Evolutionary conservation across 768 basidiomycete genomes (phyloP), one percentile per base, ranked within the genome.

Genomic region (Trametes maxima): DNA sequence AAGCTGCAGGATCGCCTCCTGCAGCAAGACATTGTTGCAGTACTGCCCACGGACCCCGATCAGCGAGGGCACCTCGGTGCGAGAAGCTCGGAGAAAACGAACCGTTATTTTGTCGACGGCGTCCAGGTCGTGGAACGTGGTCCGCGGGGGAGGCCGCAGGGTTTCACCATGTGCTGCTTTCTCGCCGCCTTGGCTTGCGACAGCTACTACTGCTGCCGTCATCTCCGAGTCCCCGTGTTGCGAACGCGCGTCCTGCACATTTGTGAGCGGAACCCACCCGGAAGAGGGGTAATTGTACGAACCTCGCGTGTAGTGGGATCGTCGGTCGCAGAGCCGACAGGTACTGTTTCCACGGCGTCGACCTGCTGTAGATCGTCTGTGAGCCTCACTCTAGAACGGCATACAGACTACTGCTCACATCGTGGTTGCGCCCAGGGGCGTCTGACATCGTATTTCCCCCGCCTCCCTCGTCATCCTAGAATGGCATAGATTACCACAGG

Each of bases 1-100:
- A 10, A 93, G 77, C 67, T 93, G 91, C 44, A 86, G 76, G 42
- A 89, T 77, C 3, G 87, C 80, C 71, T 91, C 90, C 2, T 85
- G 88, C 5, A 91, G 78, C 12, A 93, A 81, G 33, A 93, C 80
- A 60, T 88, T 85, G 39, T 83, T 73, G 68, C 88, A 90, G 65
- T 91, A 92, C 88, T 91, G 63, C n/a, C 19, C 8, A 52, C n/a
- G n/a, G 33, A 43, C 39, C 16, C 47, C 36, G 36, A 22, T 60
- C 50, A 65, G 63, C 24, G 21, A 35, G 17, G 2, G 17, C 25
- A 17, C 19, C 44, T 16, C 25, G 11, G 40, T 19, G 44, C 8
- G 19, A 19, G 22, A 56, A 50, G 11, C 24, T 47, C 22, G 16
- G 21, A 43, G n/a, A 17, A 35, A 58, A 59, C 56, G 48, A 24